Percentiles rank a stretch among this genome's conserved stretches.
Conservation (phyloP, 176 grass and related monocot species). For the Musa schizocarpa region DNA sequence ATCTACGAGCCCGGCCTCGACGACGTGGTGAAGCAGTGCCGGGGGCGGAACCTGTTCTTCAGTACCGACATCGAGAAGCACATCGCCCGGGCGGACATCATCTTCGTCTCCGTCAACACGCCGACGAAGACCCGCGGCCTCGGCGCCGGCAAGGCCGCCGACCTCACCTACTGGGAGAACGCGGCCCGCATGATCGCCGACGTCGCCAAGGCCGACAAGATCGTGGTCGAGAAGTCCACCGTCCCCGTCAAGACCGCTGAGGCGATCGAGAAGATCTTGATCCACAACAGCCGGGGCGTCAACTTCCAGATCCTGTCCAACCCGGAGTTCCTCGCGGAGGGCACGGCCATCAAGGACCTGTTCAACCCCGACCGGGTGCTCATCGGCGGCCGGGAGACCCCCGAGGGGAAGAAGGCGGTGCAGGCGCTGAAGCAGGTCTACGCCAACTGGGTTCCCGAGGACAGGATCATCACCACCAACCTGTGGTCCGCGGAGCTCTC, state of each 20-base stretch:
- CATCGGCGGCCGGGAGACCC: conserved; percentile 17
- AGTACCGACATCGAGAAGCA: conserved; percentile 10
- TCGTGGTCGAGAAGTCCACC: conserved; percentile 19
- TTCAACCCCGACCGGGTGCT: conserved; percentile 15
- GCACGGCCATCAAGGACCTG: conserved; percentile 15
- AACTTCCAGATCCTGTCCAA: conserved; percentile 17
- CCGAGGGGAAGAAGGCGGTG: conserved; percentile 10
- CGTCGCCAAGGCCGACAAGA: conserved; percentile 10
- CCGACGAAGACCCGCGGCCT: conserved; percentile 17
- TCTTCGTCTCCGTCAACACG: conserved; percentile 19
- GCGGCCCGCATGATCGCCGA: conserved; percentile 19
- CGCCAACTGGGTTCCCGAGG: conserved; percentile 17
- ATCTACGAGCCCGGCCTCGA: conserved; percentile 20
- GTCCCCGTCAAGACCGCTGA: conserved; percentile 17
- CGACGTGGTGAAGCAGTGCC: conserved; percentile 15
- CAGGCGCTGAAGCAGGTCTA: conserved; percentile 10
- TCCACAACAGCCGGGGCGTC: conserved; percentile 12
- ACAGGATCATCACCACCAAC: conserved; percentile 16
- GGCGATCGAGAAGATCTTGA: conserved; percentile 21
- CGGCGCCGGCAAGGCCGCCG: conserved; percentile 18
- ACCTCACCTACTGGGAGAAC: conserved; percentile 25
- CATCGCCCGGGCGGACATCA: conserved; percentile 10
- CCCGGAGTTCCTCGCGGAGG: conserved; percentile 20
- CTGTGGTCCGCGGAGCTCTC: conserved; percentile 22
- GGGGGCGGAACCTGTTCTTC: conserved; percentile 20